Evolutionary conservation across 192 early-diverging fungal genomes (phyloP), one percentile per base, ranked within the genome.

Genomic region (Chytriomyces hyalinus): DNA sequence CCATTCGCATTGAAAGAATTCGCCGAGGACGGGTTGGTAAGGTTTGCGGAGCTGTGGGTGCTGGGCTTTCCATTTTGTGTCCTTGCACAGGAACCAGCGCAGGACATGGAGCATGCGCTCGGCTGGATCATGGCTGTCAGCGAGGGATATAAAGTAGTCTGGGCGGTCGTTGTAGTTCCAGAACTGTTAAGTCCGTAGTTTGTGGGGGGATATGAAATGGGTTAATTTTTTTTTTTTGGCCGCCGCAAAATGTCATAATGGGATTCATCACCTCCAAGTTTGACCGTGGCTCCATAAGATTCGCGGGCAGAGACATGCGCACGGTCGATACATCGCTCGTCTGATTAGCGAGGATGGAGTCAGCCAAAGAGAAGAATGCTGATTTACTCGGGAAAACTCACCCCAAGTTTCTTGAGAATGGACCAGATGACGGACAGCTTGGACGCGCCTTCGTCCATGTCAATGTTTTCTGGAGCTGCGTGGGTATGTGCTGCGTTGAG

Each of bases 1-100:
- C 87, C 90, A 97, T 70, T 88, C 81, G 62, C 93, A 94, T n/a
- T 91, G 90, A 85, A 97, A 97, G 20, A 92, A 85, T 81, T 98
- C 97, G 60, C 96, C 95, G 45, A 98, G 87, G 24, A 96, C 90
- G 28, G 97, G 95, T 67, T 97, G 97, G 83, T 95, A 98, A 5
- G 97, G 95, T 78, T 98, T 98, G 74, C 94, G 93, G 15, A 98
- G 91, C 62, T 94, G n/a, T n/a, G 73, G 62, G 93, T 91, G 92
- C 73, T 73, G 24, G 70, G 47, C 65, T 44, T 73, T 79, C 80
- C 80, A 84, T 74, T 92, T 92, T 15, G 90, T 86, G 65, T 91
- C 88, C 77, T 91, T 92, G 24, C 90, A 87, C 74, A 84, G 89
- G 87, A 90, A 92, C 91, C 91, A 93, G 49, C 90, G 85, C 51